Base-by-base conservation (phyloP, 208 protist genomes). In the Novymonas esmeraldas region DNA sequence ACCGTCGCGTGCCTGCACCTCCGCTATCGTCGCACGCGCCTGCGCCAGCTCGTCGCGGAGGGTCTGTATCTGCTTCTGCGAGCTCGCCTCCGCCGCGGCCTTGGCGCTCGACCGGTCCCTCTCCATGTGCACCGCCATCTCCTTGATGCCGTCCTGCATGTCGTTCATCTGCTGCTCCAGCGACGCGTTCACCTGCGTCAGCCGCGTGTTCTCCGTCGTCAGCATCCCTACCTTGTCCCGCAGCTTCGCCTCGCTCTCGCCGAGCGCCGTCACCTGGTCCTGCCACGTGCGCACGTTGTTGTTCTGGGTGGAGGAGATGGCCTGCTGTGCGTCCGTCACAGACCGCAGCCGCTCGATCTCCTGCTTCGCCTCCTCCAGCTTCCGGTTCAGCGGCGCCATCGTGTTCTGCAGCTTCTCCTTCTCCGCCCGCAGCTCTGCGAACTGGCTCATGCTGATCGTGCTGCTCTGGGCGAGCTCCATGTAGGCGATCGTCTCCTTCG, bases 401-500 rank as follows among this genome's bases (percentile, higher is more conserved):
- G 76, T 84, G 74, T 89, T 80, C 55, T 88, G 75, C 42, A 95
- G 70, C 61, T 89, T 92, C 20, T 85, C 75, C 61, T 83, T 86
- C 59, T 83, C 75, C 41, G 90, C 75, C 63, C 91, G 85, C 45
- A 92, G 69, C 63, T 84, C 85, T 0, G 87, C 90, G 68, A 86
- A 95, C 73, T 95, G 84, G 54, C 79, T 90, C 79, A 92, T 85
- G 74, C 89, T 87, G 64, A 95, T 93, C 24, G 71, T 79, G 42
- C 73, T 78, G 57, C 78, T 86, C 79, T 93, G 80, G 44, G 90
- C 78, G 18, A 92, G 70, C 70, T 95, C 90, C 87, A 95, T 93
- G 62, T 88, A 93, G 2, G 87, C 87, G 56, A 96, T 93, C 24
- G 85, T 93, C 70, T 96, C 90, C 81, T 94, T 92, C 33, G 90